Evolutionary conservation across 2,329 filamentous ascomycete genomes (phyloP).

Genomic region (Magnaporthales sp.): DNA sequence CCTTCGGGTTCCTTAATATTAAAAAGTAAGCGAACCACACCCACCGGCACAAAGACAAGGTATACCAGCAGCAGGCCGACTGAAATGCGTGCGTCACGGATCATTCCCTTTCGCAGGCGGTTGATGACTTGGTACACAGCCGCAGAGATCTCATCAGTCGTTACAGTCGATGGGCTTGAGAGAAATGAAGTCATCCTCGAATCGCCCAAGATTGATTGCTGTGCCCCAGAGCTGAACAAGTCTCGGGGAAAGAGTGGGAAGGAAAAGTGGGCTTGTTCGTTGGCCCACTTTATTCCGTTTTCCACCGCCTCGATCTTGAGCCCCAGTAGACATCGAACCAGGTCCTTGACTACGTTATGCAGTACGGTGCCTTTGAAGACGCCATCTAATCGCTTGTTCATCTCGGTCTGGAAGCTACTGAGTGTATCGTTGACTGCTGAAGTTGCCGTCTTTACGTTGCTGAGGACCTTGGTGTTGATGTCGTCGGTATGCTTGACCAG

Average conservation of each 20-base stretch:
- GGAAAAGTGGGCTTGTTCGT: conserved; percentile 73
- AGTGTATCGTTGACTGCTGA: too few relatives aligned
- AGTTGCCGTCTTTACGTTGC: too few relatives aligned
- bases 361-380: too few relatives aligned
- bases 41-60: too few relatives aligned
- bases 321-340: too few relatives aligned
- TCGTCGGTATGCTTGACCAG: too few relatives aligned
- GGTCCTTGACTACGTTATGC: too few relatives aligned
- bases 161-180: conserved; percentile 61
- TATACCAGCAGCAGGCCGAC: conserved; percentile 66
- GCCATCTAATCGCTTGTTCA: too few relatives aligned
- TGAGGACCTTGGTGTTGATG: too few relatives aligned
- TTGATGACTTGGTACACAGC: conserved; percentile 61
- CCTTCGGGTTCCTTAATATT: background rate
- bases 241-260: conserved; percentile 73
- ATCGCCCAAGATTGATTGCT: conserved; percentile 49
- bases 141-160: too few relatives aligned
- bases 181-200: conserved; percentile 62
- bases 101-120: conserved; percentile 58
- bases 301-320: conserved; percentile 80
- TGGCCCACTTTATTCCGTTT: conserved; percentile 83
- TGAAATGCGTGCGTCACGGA: conserved; percentile 74
- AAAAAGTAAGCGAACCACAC: conserved; percentile 34
- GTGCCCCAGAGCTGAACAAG: conserved; percentile 74
- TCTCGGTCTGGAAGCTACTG: too few relatives aligned